A percentile compares a stretch with the other conserved stretches of the same genome.
Evolutionary conservation across 2,329 filamentous ascomycete genomes (phyloP).

Genomic region (Fusarium nisikadoi): DNA sequence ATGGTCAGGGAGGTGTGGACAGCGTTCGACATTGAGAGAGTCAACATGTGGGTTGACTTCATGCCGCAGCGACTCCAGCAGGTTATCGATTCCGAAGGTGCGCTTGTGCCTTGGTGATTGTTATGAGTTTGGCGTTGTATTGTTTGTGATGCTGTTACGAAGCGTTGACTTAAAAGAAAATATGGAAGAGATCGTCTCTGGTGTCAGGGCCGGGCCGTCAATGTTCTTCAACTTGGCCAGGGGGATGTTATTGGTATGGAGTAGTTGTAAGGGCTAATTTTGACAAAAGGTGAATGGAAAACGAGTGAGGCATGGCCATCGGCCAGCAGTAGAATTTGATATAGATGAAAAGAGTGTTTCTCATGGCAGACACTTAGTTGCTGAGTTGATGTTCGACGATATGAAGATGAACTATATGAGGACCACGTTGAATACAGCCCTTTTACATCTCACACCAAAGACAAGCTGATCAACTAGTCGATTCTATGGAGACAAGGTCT

Average conservation of each 20-base stretch:
- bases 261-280: not conserved
- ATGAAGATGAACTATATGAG: not conserved
- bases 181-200: not conserved
- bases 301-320: not conserved
- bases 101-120: slow-evolving; percentile 49
- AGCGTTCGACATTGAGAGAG: slow-evolving; percentile 44
- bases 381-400: not conserved
- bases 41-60: slow-evolving; percentile 52
- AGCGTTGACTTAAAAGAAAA: slow-evolving; percentile 10
- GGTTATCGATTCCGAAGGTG: slow-evolving; percentile 48
- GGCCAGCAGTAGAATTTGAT: not conserved
- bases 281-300: not conserved
- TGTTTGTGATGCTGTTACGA: slow-evolving; percentile 17
- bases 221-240: not conserved
- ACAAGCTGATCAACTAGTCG: accelerated
- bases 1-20: slow-evolving; percentile 48
- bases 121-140: slow-evolving; percentile 13
- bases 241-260: not conserved
- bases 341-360: not conserved
- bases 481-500: not conserved
- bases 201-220: not conserved
- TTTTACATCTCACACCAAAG: not conserved
- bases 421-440: not conserved
- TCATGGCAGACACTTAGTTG: not conserved
- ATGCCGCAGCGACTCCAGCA: slow-evolving; percentile 50